These are phyloP conservation scores for Pulveroboletus sp. DNA, from an alignment of 768 basidiomycete genomes.

Conservation along the genomic window DNA sequence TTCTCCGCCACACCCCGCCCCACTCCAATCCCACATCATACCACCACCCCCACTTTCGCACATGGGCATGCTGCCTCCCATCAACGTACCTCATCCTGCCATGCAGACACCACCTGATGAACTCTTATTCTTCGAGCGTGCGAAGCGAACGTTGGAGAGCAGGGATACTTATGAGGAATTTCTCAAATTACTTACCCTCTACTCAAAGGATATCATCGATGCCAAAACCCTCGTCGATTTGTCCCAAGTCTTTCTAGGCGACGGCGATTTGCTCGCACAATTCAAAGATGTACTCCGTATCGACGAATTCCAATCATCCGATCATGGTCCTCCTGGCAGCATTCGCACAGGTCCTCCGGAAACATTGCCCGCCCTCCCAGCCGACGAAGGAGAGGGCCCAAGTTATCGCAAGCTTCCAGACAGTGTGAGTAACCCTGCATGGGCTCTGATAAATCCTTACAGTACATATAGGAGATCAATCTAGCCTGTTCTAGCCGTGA, in stretches of 20 bases:
- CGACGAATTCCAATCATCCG: conserved; percentile 62
- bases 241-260: conserved; percentile 78
- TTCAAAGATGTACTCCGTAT: conserved; percentile 87
- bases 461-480: conserved; percentile 65
- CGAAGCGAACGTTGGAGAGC: conserved; percentile 75
- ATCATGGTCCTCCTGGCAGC: conserved; percentile 75
- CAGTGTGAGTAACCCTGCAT: conserved; percentile 56
- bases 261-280: conserved; percentile 72
- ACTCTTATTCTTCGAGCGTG: conserved; percentile 90
- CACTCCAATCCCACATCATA: conserved; percentile 28
- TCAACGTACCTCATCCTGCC: conserved; percentile 27
- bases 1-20: conserved; percentile 29
- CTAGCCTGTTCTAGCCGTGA: conserved; percentile 94
- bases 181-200: conserved; percentile 87
- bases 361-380: conserved; percentile 71
- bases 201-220: conserved; percentile 90
- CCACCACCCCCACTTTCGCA: conserved; percentile 28
- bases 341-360: conserved; percentile 76
- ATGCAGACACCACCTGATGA: conserved; percentile 60
- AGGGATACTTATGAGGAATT: conserved; percentile 89
- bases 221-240: conserved; percentile 76
- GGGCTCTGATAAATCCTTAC: conserved; percentile 1
- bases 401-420: conserved; percentile 90
- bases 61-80: conserved; percentile 23
- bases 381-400: conserved; percentile 85